These are phyloP conservation scores for Didymella pomorum DNA, from an alignment of 2,329 filamentous ascomycete species.

Conservation along the genomic window DNA sequence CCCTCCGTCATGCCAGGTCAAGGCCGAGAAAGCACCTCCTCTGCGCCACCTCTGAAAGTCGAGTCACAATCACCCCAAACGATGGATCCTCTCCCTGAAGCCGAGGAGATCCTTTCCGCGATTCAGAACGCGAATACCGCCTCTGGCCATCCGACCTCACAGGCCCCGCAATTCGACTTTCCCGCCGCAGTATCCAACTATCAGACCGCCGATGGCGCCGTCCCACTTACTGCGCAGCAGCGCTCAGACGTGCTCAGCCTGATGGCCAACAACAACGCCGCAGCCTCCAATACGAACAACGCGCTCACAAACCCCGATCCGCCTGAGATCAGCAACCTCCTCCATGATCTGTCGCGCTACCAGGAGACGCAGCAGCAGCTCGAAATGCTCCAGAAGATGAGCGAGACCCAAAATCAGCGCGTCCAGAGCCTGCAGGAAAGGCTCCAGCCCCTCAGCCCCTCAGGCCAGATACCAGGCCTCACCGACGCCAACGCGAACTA, in stretches of 20 bases:
- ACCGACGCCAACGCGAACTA: conserved; percentile 36
- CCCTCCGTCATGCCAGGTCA: conserved; percentile 21
- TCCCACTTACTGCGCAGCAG: conserved; percentile 58
- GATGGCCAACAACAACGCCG: conserved; percentile 58
- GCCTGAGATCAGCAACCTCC: conserved; percentile 64
- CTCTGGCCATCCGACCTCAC: conserved; percentile 38
- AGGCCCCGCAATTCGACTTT: conserved; percentile 55
- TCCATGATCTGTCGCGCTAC: conserved; percentile 68
- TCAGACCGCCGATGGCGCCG: conserved; percentile 56
- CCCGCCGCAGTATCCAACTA: conserved; percentile 57
- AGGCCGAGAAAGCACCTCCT: conserved; percentile 22
- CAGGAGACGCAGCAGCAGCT: conserved; percentile 76
- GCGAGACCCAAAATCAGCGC: conserved; percentile 78
- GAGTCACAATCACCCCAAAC: conserved; percentile 52
- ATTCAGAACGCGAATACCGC: conserved; percentile 57
- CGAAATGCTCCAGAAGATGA: conserved; percentile 78
- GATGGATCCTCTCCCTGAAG: conserved; percentile 49
- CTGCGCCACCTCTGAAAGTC: conserved; percentile 49
- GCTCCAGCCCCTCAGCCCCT: conserved; percentile 81
- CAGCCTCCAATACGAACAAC: conserved; percentile 59
- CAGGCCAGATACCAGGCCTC: conserved; percentile 78
- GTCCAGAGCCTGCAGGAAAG: conserved; percentile 78
- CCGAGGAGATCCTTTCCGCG: conserved; percentile 60
- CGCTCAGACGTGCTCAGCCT: conserved; percentile 58
- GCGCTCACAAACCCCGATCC: conserved; percentile 64